Evolutionary conservation across 2,329 filamentous ascomycete species (phyloP).

Genomic region (Colletotrichum agaves): DNA sequence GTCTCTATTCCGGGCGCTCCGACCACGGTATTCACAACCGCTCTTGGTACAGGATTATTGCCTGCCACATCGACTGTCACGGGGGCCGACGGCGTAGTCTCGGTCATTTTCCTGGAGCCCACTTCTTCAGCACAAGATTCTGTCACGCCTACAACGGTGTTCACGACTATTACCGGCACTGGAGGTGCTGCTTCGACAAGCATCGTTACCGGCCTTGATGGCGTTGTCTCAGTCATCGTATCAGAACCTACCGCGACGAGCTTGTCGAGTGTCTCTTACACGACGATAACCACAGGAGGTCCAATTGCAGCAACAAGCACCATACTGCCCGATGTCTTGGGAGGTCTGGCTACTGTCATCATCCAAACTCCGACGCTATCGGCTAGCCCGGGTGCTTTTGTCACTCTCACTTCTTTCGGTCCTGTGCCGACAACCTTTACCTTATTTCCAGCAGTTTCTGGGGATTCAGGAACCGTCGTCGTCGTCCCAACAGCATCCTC

Average conservation of each 20-base stretch:
- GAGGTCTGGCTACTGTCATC: conserved; percentile 11
- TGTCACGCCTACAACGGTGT: neutral
- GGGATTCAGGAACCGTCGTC: neutral
- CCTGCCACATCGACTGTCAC: conserved; percentile 8
- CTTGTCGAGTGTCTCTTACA: neutral
- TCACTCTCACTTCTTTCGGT: conserved; percentile 1
- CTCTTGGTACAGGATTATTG: conserved; percentile 11
- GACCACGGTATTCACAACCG: conserved; percentile 18
- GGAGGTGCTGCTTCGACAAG: neutral
- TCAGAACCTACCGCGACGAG: neutral
- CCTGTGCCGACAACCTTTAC: neutral
- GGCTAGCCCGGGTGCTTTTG: conserved; percentile 6
- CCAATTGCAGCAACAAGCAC: conserved; percentile 17
- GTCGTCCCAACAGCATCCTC: conserved; percentile 5
- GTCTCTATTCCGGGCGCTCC: neutral
- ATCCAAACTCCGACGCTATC: conserved; percentile 7
- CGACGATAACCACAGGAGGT: conserved; percentile 9
- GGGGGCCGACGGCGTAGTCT: conserved; percentile 14
- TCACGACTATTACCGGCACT: conserved; percentile 20
- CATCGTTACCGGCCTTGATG: conserved; percentile 11
- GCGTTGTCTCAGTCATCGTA: conserved; percentile 15
- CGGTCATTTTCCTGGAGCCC: conserved; percentile 5
- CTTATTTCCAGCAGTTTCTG: neutral
- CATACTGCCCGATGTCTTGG: conserved; percentile 1
- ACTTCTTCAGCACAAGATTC: neutral